phyloP scores from a whole-genome alignment of 768 basidiomycete genomes.

The Lentinula guzmanii region DNA sequence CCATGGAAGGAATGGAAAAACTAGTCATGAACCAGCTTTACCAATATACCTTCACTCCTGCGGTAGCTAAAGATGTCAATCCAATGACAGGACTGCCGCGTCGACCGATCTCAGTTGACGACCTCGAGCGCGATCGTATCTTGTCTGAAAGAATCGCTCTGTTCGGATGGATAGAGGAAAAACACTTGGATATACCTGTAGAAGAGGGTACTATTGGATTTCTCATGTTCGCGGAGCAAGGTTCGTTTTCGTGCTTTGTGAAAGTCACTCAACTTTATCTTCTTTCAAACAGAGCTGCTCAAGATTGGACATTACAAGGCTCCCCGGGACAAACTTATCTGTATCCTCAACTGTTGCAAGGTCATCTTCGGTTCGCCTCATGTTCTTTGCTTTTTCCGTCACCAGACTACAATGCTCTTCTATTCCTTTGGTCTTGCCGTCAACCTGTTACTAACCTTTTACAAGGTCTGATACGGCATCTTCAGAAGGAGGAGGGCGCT shows the following conservation, averaged over 20 bases:
- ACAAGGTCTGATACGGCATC: conserved; percentile 83
- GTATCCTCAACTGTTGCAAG: conserved; percentile 96
- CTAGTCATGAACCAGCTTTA: conserved; percentile 98
- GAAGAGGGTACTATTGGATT: conserved; percentile 75
- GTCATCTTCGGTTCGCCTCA: conserved; percentile 86
- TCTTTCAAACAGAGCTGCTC: conserved; percentile 57
- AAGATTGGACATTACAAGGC: conserved; percentile 99
- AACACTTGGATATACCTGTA: conserved; percentile 86
- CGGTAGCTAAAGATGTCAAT: conserved; percentile 46
- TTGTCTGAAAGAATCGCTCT: conserved; percentile 84
- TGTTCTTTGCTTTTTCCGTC: not conserved
- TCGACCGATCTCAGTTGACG: conserved; percentile 84
- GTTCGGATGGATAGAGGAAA: conserved; percentile 86
- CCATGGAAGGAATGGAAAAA: conserved; percentile 99
- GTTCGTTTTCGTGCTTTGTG: conserved; percentile 26
- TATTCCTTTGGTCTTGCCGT: not conserved
- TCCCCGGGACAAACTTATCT: conserved; percentile 95
- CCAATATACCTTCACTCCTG: conserved; percentile 92
- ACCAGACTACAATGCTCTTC: not conserved
- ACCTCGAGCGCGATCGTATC: conserved; percentile 93
- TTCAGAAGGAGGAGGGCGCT: conserved; percentile 80
- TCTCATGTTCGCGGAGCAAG: conserved; percentile 84
- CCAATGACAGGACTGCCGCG: conserved; percentile 35
- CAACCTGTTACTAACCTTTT: conserved; percentile 1
- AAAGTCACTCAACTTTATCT: not conserved